phyloP scores from a whole-genome alignment of 108 stramenopile species.

The Mediolabrus comicus region DNA sequence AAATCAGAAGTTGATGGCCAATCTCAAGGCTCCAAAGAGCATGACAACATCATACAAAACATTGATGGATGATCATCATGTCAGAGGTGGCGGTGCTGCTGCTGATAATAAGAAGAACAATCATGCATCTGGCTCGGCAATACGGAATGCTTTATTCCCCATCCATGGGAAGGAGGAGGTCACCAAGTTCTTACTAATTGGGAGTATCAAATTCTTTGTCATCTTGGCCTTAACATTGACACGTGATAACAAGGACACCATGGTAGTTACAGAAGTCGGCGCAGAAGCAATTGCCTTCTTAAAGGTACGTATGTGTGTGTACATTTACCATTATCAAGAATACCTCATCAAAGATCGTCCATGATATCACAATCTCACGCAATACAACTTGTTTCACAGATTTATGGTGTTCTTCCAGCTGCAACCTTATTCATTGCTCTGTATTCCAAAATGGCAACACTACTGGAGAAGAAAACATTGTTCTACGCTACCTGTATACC shows the following conservation, averaged over 20 bases:
- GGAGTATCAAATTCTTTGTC: slow-evolving; percentile 93
- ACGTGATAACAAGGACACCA: slow-evolving; percentile 94
- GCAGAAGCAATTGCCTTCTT: slow-evolving; percentile 96
- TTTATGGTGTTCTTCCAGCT: slow-evolving; percentile 85
- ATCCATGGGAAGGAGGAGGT: slow-evolving; percentile 86
- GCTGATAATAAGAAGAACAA: not conserved
- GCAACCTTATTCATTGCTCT: slow-evolving; percentile 82
- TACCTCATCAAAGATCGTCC: too few relatives aligned
- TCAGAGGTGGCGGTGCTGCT: not conserved
- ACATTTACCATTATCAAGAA: not conserved
- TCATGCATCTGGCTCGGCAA: not conserved
- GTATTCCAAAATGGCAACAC: slow-evolving; percentile 87
- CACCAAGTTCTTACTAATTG: slow-evolving; percentile 87
- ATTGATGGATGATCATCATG: not conserved
- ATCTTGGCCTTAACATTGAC: slow-evolving; percentile 94
- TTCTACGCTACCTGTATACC: slow-evolving; percentile 92
- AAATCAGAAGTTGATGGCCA: not conserved
- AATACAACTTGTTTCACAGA: slow-evolving; percentile 54
- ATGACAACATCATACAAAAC: not conserved
- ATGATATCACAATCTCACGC: slow-evolving; percentile 4
- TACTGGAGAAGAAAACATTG: slow-evolving; percentile 78
- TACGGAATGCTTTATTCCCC: slow-evolving; percentile 77
- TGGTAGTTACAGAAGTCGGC: slow-evolving; percentile 95
- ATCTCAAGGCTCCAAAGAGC: not conserved
- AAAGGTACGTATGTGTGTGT: slow-evolving; percentile 51